A percentile compares a stretch with the other conserved stretches of the same genome.
phyloP scores from a whole-genome alignment of 768 basidiomycete genomes.

The Mrakia frigida region DNA sequence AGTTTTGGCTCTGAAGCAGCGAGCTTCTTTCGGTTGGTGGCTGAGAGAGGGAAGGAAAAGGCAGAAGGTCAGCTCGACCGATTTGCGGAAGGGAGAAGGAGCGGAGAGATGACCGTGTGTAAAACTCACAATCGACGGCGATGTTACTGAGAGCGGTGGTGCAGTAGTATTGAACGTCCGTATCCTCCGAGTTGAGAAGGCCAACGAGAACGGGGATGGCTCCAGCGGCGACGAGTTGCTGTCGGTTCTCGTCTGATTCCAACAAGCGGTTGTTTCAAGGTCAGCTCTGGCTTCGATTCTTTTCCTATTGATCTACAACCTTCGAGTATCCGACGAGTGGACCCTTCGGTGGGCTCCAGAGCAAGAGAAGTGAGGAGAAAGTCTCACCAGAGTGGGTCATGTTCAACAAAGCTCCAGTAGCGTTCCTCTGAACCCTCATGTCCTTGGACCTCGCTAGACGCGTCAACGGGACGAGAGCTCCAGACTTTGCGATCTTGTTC shows the following conservation, averaged over 20 bases:
- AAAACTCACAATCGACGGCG: constrained; percentile 75
- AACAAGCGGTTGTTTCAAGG: too few species aligned
- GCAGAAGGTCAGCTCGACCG: constrained; percentile 1
- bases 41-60: constrained; percentile 44
- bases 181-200: constrained; percentile 88
- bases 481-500: constrained; percentile 98
- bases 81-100: neutral
- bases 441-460: constrained; percentile 95
- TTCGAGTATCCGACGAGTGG: neutral
- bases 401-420: constrained; percentile 93
- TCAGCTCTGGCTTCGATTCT: too few species aligned
- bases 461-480: constrained; percentile 94
- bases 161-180: constrained; percentile 99
- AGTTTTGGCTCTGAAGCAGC: constrained; percentile 90
- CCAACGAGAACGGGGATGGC: constrained; percentile 96
- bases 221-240: constrained; percentile 95
- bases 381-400: constrained; percentile 97
- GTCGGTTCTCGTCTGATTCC: constrained; percentile 83
- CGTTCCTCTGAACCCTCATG: constrained; percentile 98
- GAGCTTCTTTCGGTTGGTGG: constrained; percentile 84
- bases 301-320: neutral
- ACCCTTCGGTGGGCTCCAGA: too few species aligned
- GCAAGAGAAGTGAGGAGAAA: neutral
- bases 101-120: neutral
- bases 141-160: constrained; percentile 98